Evolutionary conservation across 176 grass and related monocot genomes (phyloP).

Genomic region (Raddia guianensis): DNA sequence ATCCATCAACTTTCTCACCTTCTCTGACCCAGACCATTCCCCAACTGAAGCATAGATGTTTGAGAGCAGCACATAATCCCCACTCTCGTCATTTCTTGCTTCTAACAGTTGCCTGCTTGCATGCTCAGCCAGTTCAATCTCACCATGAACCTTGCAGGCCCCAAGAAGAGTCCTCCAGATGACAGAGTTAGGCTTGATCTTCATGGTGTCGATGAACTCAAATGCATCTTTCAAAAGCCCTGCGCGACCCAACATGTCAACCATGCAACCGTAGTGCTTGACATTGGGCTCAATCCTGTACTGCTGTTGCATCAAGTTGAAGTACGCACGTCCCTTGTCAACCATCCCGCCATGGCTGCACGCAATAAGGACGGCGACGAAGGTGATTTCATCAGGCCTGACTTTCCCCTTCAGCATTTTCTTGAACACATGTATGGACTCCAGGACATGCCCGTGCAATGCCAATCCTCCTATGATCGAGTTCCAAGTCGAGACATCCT

Average conservation of each 20-base stretch:
- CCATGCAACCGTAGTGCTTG: conserved; percentile 85
- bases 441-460: conserved; percentile 58
- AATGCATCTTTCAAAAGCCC: conserved; percentile 85
- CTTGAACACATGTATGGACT: conserved; percentile 57
- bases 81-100: conserved; percentile 63
- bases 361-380: conserved; percentile 71
- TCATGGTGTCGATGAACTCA: conserved; percentile 72
- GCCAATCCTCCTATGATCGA: conserved; percentile 78
- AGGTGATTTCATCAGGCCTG: conserved; percentile 77
- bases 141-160: conserved; percentile 80
- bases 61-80: conserved; percentile 80
- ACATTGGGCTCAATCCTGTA: conserved; percentile 76
- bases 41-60: conserved; percentile 86
- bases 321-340: conserved; percentile 64
- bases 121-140: conserved; percentile 64
- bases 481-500: conserved; percentile 86
- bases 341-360: conserved; percentile 82
- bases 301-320: conserved; percentile 64
- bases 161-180: conserved; percentile 83
- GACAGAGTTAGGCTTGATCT: conserved; percentile 72
- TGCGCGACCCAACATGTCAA: conserved; percentile 81
- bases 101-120: conserved; percentile 66
- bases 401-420: conserved; percentile 69
- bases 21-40: conserved; percentile 68
- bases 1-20: conserved; percentile 88